Percentiles rank a stretch among this genome's conserved stretches.
Conservation (phyloP, 2,329 filamentous ascomycete species). For the Colletotrichum zoysiae region DNA sequence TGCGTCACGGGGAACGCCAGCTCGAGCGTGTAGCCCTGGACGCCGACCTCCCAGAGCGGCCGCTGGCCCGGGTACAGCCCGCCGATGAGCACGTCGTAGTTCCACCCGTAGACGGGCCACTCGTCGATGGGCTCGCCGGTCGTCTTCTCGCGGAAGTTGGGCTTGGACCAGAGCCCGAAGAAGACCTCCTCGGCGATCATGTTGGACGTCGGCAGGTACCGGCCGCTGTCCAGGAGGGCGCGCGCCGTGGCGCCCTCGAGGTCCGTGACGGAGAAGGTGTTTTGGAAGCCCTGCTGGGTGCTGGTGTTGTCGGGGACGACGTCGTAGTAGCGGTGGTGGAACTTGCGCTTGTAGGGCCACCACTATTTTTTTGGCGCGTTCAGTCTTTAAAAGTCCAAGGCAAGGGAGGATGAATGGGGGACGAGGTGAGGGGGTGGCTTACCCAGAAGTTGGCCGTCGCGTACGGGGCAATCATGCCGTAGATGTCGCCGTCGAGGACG, state of each 20-base stretch:
- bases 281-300: constrained; percentile 63
- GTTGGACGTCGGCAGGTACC: constrained; percentile 61
- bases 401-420: too few species aligned
- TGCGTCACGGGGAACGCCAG: constrained; percentile 64
- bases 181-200: constrained; percentile 63
- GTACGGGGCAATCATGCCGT: constrained; percentile 62
- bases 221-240: constrained; percentile 60
- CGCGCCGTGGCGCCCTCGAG: constrained; percentile 57
- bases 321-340: constrained; percentile 67
- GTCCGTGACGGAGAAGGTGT: constrained; percentile 63
- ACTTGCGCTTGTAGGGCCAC: constrained; percentile 65
- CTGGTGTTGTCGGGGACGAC: constrained; percentile 55
- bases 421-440: constrained; percentile 25
- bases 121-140: constrained; percentile 56
- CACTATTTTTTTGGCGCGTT: constrained; percentile 50
- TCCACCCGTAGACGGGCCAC: constrained; percentile 66
- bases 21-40: constrained; percentile 63
- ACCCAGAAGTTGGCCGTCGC: constrained; percentile 66
- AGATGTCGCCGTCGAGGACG: constrained; percentile 63
- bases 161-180: constrained; percentile 61
- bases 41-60: constrained; percentile 63
- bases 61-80: constrained; percentile 62
- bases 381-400: neutral
- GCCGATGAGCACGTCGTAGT: constrained; percentile 66
- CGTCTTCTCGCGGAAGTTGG: constrained; percentile 65